Conservation (phyloP, 139 green algal genomes). For the Chlorella ohadii region DNA sequence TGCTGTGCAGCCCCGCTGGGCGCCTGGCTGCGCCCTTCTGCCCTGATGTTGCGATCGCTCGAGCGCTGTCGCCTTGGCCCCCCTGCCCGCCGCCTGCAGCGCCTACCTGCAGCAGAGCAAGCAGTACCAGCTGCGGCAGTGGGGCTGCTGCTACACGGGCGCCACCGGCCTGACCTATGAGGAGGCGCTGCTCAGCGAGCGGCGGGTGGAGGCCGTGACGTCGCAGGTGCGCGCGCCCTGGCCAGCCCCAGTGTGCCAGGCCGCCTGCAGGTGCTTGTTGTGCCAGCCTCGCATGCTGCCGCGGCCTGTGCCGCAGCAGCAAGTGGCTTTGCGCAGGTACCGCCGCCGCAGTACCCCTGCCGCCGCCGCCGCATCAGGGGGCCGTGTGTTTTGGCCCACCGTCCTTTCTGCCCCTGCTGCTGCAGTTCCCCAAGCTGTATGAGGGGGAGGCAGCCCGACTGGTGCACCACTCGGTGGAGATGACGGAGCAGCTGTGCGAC, state of each 20-base stretch:
- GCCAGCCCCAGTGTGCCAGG: not conserved
- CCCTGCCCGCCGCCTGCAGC: conserved; percentile 21
- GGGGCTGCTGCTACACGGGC: conserved; percentile 67
- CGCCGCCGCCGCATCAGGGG: not conserved
- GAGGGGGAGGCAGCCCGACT: conserved; percentile 45
- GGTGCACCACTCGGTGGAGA: conserved; percentile 62
- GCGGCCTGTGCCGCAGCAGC: too few relatives aligned
- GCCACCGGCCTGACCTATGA: conserved; percentile 74
- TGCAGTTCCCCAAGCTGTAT: conserved; percentile 63
- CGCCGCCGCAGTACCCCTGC: not conserved
- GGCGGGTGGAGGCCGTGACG: conserved; percentile 9
- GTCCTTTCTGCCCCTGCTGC: not conserved
- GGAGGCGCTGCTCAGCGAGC: conserved; percentile 65
- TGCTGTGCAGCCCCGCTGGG: not conserved
- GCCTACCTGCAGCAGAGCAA: conserved; percentile 51
- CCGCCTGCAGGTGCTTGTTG: not conserved
- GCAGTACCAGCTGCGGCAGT: conserved; percentile 65
- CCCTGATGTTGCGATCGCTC: too few relatives aligned
- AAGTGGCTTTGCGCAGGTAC: too few relatives aligned
- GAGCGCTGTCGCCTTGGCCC: not conserved
- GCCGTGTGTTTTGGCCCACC: too few relatives aligned
- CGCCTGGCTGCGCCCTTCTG: not conserved
- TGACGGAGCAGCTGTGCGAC: conserved; percentile 50
- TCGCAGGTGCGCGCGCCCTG: conserved; percentile 4
- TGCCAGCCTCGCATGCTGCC: too few relatives aligned